A percentile compares a stretch with the other conserved stretches of the same genome.
Conservation (phyloP, 768 basidiomycete species). For the Termitomyces sp. region DNA sequence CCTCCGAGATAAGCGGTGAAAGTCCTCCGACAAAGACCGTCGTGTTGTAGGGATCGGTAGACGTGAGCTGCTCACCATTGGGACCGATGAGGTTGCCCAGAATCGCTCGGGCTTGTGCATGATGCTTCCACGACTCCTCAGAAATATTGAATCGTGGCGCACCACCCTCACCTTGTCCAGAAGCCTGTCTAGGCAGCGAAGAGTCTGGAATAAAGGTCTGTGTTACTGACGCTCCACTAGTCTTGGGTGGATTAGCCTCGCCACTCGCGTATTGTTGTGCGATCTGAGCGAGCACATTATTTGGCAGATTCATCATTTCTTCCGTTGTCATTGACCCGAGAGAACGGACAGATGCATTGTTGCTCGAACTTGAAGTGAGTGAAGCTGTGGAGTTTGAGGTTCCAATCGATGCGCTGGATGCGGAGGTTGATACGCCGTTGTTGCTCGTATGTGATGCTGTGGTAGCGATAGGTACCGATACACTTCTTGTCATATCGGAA, state of each 20-base stretch:
- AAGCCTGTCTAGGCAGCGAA: conserved; percentile 27
- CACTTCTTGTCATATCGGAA: conserved; percentile 52
- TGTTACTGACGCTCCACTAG: conserved; percentile 29
- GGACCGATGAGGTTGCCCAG: conserved; percentile 82
- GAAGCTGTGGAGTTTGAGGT: conserved; percentile 51
- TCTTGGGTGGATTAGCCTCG: conserved; percentile 27
- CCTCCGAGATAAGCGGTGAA: conserved; percentile 86
- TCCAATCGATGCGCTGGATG: conserved; percentile 46
- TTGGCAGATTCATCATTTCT: conserved; percentile 48
- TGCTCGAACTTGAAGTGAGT: conserved; percentile 50
- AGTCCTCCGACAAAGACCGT: conserved; percentile 94
- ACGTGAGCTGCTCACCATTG: conserved; percentile 82
- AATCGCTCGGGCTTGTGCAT: conserved; percentile 79
- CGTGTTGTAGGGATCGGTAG: conserved; percentile 93
- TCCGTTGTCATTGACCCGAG: conserved; percentile 48
- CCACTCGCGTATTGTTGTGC: conserved; percentile 45
- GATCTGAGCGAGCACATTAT: conserved; percentile 44
- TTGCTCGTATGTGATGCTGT: conserved; percentile 33
- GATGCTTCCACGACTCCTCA: conserved; percentile 83
- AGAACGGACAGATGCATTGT: conserved; percentile 46
- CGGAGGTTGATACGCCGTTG: conserved; percentile 37
- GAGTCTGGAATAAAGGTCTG: conserved; percentile 41
- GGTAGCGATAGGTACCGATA: conserved; percentile 67
- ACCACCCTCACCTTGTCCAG: conserved; percentile 31
- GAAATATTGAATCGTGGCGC: conserved; percentile 55